Evolutionary conservation across 345 rosid species (phyloP).

Genomic region (Brassica incana): DNA sequence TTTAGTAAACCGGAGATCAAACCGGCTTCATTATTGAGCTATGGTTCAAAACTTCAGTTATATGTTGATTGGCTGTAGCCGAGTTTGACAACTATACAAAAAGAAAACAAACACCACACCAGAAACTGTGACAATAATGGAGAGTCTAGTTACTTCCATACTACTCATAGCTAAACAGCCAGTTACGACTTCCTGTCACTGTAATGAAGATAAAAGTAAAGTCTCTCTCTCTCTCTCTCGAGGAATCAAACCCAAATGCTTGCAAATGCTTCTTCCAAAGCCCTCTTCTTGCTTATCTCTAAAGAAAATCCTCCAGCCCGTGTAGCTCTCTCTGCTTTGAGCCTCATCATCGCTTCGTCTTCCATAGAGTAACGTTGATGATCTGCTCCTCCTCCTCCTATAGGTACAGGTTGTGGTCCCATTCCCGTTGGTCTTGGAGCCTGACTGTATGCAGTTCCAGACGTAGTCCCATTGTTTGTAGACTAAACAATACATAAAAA

Average conservation of each 20-base stretch:
- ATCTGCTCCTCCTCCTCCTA: constrained; percentile 50
- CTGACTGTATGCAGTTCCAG: constrained; percentile 66
- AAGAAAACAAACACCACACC: background rate
- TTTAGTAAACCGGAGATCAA: too few relatives aligned
- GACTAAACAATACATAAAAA: constrained; percentile 12
- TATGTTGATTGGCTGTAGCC: too few relatives aligned
- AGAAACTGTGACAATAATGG: constrained; percentile 2
- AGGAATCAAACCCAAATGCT: constrained; percentile 73
- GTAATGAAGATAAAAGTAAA: background rate
- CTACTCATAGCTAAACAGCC: background rate
- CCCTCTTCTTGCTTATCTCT: constrained; percentile 82
- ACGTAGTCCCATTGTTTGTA: constrained; percentile 51
- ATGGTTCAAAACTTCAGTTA: too few relatives aligned
- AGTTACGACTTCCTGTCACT: background rate
- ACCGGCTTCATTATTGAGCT: too few relatives aligned
- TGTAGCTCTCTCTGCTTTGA: constrained; percentile 74
- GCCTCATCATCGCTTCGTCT: constrained; percentile 70
- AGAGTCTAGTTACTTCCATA: constrained; percentile 2
- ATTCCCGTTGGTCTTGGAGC: constrained; percentile 71
- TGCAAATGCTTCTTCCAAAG: constrained; percentile 89
- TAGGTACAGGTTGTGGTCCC: constrained; percentile 76
- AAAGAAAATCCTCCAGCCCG: constrained; percentile 86
- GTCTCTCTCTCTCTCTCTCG: background rate
- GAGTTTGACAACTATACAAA: constrained; percentile 33
- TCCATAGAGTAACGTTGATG: constrained; percentile 57